Evolutionary conservation across 495 filamentous ascomycete species (phyloP).

Genomic region (Sphaerosporella brunnea): DNA sequence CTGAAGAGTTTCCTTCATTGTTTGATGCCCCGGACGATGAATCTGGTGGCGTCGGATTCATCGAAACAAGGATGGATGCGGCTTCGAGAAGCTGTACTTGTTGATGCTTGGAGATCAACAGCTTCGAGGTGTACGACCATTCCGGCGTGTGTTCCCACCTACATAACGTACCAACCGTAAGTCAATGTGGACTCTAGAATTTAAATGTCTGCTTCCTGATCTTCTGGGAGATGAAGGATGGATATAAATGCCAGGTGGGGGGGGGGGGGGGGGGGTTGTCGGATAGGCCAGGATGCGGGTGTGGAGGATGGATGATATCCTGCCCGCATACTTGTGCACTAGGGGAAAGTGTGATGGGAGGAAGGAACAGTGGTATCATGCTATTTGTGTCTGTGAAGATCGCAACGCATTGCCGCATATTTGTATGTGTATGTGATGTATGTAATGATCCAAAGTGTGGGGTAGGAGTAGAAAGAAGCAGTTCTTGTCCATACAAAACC

Average conservation of each 20-base stretch:
- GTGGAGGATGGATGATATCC: no score
- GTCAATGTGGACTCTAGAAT: background rate
- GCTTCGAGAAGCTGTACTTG: constrained; percentile 96
- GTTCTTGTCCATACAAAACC: constrained; percentile 23
- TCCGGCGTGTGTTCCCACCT: constrained; percentile 99
- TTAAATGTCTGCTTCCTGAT: background rate
- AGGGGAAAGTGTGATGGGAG: background rate
- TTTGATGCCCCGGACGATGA: constrained; percentile 30
- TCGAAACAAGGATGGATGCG: constrained; percentile 78
- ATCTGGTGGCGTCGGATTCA: constrained; percentile 48
- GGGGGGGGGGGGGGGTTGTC: background rate
- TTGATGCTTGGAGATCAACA: constrained; percentile 97
- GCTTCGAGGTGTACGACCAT: constrained; percentile 93
- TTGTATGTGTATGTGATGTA: background rate
- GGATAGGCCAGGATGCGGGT: background rate
- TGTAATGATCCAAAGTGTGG: constrained; percentile 25
- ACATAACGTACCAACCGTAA: background rate
- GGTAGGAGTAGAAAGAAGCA: constrained; percentile 31
- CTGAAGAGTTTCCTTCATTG: constrained; percentile 19
- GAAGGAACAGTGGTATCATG: constrained; percentile 1
- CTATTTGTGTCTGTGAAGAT: no score
- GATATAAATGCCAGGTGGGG: no score
- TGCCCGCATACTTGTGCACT: no score
- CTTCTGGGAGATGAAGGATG: background rate
- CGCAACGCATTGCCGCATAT: no score